Base-by-base conservation (phyloP, 1,139 yeast species). In the Blastobotrys ciferrii region DNA sequence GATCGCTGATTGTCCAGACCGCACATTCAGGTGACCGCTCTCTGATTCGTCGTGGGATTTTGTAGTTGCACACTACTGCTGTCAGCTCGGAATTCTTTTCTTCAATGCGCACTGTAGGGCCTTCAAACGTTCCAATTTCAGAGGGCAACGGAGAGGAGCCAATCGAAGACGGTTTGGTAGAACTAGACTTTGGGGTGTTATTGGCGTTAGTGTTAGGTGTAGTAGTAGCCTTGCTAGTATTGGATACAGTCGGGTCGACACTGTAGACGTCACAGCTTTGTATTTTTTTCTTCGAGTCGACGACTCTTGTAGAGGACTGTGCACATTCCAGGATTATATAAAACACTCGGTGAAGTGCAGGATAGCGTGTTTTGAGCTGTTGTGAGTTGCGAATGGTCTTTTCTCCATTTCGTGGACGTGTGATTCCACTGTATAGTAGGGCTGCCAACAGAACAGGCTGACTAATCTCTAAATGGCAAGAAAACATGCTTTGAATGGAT, bases 381-480 rank as follows among this genome's bases (percentile, higher is more conserved):
- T 6, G 6, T 3, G 54, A 47, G 23, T 42, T 30, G 11, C 17
- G 17, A 7, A 48, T 45, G 6, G 32, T 14, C 13, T 14, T 23
- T n/a, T 28, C 32, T 12, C 41, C 42, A n/a, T 38, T 37, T 18
- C 15, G 12, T 15, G 43, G 28, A 17, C 41, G 15, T 1, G 52
- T 49, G 20, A 49, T 33, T 12, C 37, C 47, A 19, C 43, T 35
- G 31, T 49, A 49, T 32, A 49, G 19, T 33, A 47, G 20, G 6
- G 53, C 53, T 9, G 49, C 48, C 15, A 51, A 42, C 20, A 51
- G 32, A 13, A 49, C 44, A 2, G 53, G 51, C 46, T 49, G 49
- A 2, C 48, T 47, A 23, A 52, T 48, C 20, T 25, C 39, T 4
- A 35, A 12, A 31, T 48, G 52, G 2, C 43, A 20, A n/a, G 35